Percentiles rank a stretch among this genome's conserved stretches.
phyloP scores from a whole-genome alignment of 1,284 basidiomycete genomes.

The Agaricales sp. region DNA sequence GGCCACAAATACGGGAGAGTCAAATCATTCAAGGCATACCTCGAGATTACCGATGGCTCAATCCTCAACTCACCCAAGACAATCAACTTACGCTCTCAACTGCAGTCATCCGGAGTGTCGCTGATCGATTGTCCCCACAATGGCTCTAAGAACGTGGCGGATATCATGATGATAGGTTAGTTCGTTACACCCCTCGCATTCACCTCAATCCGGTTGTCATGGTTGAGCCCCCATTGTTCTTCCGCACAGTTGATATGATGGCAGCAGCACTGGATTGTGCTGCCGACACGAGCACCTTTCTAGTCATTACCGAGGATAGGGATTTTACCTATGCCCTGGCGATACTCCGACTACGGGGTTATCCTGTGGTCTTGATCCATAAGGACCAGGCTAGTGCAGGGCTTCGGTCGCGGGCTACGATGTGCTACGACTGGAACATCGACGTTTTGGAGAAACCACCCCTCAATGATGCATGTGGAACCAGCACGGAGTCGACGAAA shows the following conservation, averaged over 20 bases:
- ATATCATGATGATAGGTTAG: conserved; percentile 40
- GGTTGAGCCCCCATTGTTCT: background rate
- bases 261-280: conserved; percentile 47
- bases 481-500: background rate
- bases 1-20: conserved; percentile 34
- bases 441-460: conserved; percentile 27
- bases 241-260: conserved; percentile 45
- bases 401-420: conserved; percentile 44
- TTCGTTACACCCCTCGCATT: conserved; percentile 6
- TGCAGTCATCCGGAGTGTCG: conserved; percentile 50
- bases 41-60: conserved; percentile 26
- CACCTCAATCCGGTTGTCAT: conserved; percentile 1
- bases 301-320: conserved; percentile 46
- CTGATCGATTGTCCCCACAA: conserved; percentile 49
- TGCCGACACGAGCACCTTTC: conserved; percentile 33
- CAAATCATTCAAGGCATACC: conserved; percentile 42
- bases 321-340: conserved; percentile 52
- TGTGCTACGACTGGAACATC: conserved; percentile 40
- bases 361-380: conserved; percentile 38
- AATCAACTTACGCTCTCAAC: conserved; percentile 34
- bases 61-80: conserved; percentile 21
- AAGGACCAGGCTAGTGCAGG: conserved; percentile 29
- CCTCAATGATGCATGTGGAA: conserved; percentile 1
- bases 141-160: conserved; percentile 41
- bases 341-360: conserved; percentile 37